phyloP scores from a whole-genome alignment of 129 eudicot genomes.

The Artemisia tridentata region DNA sequence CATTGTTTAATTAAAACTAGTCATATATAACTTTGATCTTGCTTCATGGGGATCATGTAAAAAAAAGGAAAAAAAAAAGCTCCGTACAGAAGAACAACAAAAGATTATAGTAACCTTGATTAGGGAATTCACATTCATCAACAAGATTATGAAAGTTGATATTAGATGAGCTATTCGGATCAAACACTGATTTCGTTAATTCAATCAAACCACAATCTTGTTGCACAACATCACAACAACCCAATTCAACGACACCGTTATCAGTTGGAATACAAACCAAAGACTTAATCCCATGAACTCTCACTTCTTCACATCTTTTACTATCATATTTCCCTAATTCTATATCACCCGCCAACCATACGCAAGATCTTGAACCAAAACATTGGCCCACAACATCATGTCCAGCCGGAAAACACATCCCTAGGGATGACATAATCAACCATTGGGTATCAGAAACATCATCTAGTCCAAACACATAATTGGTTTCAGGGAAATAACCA shows the following conservation, averaged over 20 bases:
- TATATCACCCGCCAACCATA: slow-evolving; percentile 39
- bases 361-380: slow-evolving; percentile 35
- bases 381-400: slow-evolving; percentile 37
- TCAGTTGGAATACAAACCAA: slow-evolving; percentile 52
- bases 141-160: neutral
- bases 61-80: neutral
- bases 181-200: slow-evolving; percentile 34
- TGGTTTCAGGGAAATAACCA: slow-evolving; percentile 34
- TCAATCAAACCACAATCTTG: slow-evolving; percentile 34
- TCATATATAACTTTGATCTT: neutral
- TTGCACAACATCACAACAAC: slow-evolving; percentile 32
- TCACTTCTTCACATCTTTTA: slow-evolving; percentile 50
- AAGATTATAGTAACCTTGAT: slow-evolving; percentile 12
- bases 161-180: slow-evolving; percentile 14
- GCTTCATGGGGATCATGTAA: neutral
- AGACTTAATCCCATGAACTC: slow-evolving; percentile 39
- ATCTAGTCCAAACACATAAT: slow-evolving; percentile 19
- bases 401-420: slow-evolving; percentile 30
- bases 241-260: slow-evolving; percentile 49
- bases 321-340: slow-evolving; percentile 27
- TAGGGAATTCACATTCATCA: slow-evolving; percentile 24
- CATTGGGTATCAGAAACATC: slow-evolving; percentile 34
- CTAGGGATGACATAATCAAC: slow-evolving; percentile 44
- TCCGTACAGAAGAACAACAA: neutral
- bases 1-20: neutral